Conservation (phyloP, 306 rosid species). For the Lotus japonicus region DNA sequence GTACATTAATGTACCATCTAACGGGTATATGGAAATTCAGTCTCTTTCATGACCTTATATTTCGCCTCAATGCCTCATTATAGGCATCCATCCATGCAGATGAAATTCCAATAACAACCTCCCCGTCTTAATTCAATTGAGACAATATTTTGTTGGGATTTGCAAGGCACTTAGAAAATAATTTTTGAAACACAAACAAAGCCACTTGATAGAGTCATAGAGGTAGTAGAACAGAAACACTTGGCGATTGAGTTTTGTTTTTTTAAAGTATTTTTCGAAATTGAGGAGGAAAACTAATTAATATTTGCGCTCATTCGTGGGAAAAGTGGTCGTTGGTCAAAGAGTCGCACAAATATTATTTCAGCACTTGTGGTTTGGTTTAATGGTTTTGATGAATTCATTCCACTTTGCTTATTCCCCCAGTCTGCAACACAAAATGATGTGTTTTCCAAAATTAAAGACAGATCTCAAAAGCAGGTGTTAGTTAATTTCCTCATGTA, state of each 20-base stretch:
- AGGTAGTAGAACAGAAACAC: no score
- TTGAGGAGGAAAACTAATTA: slow-evolving; percentile 7
- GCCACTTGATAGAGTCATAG: no score
- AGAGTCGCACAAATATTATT: background rate
- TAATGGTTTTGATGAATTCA: background rate
- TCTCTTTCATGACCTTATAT: slow-evolving; percentile 16
- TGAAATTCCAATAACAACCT: slow-evolving; percentile 24
- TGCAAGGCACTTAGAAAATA: slow-evolving; percentile 16
- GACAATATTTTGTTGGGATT: slow-evolving; percentile 9
- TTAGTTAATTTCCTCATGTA: background rate
- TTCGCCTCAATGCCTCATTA: slow-evolving; percentile 14
- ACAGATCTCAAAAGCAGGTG: background rate
- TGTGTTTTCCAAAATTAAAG: background rate
- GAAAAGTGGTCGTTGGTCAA: slow-evolving; percentile 30
- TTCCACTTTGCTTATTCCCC: background rate
- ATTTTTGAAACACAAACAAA: background rate
- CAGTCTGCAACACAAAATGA: slow-evolving; percentile 13
- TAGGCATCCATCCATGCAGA: slow-evolving; percentile 1
- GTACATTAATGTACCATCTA: background rate
- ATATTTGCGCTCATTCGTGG: slow-evolving; percentile 2
- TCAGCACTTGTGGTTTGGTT: background rate
- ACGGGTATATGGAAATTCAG: background rate
- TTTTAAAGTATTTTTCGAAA: slow-evolving; percentile 1
- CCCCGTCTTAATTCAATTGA: background rate
- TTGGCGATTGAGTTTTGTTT: background rate